phyloP scores from a whole-genome alignment of 1,139 yeast genomes.

The Eremothecium sinecaudum region DNA sequence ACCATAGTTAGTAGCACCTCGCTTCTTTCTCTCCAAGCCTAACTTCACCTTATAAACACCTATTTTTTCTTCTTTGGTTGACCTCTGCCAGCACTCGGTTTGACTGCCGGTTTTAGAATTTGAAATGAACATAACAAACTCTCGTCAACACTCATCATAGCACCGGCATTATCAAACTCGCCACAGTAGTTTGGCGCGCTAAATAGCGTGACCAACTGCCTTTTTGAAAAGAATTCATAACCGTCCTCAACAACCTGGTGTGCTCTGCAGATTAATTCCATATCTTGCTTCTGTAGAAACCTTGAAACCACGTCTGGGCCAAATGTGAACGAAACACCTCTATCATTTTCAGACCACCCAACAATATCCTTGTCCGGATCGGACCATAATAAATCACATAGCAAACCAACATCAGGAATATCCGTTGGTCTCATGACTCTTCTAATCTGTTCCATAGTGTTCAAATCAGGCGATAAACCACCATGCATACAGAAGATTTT shows the following conservation, averaged over 20 bases:
- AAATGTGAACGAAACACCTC: conserved; percentile 95
- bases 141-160: conserved; percentile 98
- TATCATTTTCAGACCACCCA: conserved; percentile 97
- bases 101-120: conserved; percentile 94
- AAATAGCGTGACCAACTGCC: conserved; percentile 90
- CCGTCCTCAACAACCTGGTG: conserved; percentile 99
- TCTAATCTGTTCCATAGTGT: conserved; percentile 96
- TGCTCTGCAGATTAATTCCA: conserved; percentile 95
- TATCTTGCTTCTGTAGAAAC: conserved; percentile 88
- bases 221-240: conserved; percentile 89
- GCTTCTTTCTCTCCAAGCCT: background rate
- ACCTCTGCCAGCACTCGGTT: conserved; percentile 34
- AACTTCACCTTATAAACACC: background rate
- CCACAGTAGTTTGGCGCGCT: conserved; percentile 98
- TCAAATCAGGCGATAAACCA: conserved; percentile 92
- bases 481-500: conserved; percentile 99
- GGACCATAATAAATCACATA: conserved; percentile 94
- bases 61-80: conserved; percentile 29
- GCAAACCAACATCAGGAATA: conserved; percentile 91
- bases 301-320: conserved; percentile 96
- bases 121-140: conserved; percentile 94
- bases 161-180: conserved; percentile 97
- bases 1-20: background rate
- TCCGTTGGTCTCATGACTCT: conserved; percentile 98
- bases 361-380: conserved; percentile 97